These are phyloP conservation scores for Fomitopsis serialis DNA, from an alignment of 768 basidiomycete genomes.

Conservation along the genomic window DNA sequence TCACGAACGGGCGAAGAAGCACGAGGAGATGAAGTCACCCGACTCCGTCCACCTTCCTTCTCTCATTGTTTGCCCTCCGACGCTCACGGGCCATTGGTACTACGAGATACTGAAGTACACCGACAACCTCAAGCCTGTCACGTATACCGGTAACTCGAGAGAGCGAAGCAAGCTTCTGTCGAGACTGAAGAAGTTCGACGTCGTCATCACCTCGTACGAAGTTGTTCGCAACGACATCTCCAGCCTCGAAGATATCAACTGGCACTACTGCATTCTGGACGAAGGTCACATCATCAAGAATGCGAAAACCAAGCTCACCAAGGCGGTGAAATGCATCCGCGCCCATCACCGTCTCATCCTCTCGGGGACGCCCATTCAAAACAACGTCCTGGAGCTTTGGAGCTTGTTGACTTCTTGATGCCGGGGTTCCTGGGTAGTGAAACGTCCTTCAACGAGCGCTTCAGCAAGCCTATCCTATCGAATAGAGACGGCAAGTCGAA, in stretches of 20 bases:
- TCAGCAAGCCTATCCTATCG: constrained; percentile 91
- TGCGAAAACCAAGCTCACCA: constrained; percentile 94
- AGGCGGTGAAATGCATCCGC: constrained; percentile 86
- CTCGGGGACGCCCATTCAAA: constrained; percentile 98
- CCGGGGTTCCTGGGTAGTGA: constrained; percentile 98
- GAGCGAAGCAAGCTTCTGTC: constrained; percentile 69
- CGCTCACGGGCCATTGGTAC: constrained; percentile 97
- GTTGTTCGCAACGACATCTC: constrained; percentile 92
- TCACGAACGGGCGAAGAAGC: constrained; percentile 70
- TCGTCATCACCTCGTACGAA: constrained; percentile 98
- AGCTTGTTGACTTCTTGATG: constrained; percentile 99
- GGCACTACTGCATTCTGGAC: constrained; percentile 96
- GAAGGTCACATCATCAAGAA: constrained; percentile 99
- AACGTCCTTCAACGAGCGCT: constrained; percentile 88
- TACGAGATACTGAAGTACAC: constrained; percentile 95
- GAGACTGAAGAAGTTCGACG: constrained; percentile 67
- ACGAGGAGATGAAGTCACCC: constrained; percentile 59
- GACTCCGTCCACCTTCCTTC: constrained; percentile 88
- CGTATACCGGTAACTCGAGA: constrained; percentile 84
- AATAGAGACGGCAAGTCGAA: constrained; percentile 95
- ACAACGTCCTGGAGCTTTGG: constrained; percentile 98
- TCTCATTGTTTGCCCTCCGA: constrained; percentile 93
- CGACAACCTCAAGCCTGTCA: constrained; percentile 73
- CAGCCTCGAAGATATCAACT: constrained; percentile 66
- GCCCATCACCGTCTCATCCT: constrained; percentile 93